These are phyloP conservation scores for Echinosophora koreensis DNA, from an alignment of 306 rosid genomes.

Conservation along the genomic window DNA sequence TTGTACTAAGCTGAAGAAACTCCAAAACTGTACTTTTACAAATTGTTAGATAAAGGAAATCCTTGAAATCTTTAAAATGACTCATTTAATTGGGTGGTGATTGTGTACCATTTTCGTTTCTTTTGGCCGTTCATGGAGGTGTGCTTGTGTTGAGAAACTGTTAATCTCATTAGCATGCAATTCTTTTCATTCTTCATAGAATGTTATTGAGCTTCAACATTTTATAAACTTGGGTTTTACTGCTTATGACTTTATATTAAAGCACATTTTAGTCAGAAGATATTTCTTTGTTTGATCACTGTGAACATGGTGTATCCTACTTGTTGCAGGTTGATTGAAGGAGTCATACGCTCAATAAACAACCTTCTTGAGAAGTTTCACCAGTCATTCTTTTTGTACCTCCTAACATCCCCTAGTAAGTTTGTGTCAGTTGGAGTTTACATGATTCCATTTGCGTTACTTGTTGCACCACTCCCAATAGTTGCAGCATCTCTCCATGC, in stretches of 20 bases:
- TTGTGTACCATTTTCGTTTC: constrained; percentile 1
- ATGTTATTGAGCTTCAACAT: constrained; percentile 35
- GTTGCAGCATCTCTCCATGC: constrained; percentile 85
- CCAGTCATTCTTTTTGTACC: constrained; percentile 91
- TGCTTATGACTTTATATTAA: constrained; percentile 24
- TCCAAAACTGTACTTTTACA: constrained; percentile 6
- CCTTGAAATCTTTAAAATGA: constrained; percentile 17
- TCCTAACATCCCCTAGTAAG: constrained; percentile 83
- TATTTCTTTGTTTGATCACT: constrained; percentile 33
- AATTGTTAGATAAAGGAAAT: constrained; percentile 25
- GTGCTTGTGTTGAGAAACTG: constrained; percentile 20
- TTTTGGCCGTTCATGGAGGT: constrained; percentile 9
- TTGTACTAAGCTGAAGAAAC: constrained; percentile 19
- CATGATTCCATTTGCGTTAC: constrained; percentile 93
- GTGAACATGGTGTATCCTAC: constrained; percentile 36
- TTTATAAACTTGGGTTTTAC: constrained; percentile 16
- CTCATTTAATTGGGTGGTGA: constrained; percentile 12
- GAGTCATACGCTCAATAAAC: constrained; percentile 88
- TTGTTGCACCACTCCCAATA: constrained; percentile 87
- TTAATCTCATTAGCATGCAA: constrained; percentile 11
- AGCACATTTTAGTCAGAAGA: constrained; percentile 18
- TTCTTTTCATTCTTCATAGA: constrained; percentile 4
- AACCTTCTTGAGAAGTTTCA: constrained; percentile 98
- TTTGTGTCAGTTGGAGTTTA: constrained; percentile 95
- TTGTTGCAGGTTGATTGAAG: constrained; percentile 87